phyloP scores from a whole-genome alignment of 1,139 yeast species.

The Spathaspora sp. region DNA sequence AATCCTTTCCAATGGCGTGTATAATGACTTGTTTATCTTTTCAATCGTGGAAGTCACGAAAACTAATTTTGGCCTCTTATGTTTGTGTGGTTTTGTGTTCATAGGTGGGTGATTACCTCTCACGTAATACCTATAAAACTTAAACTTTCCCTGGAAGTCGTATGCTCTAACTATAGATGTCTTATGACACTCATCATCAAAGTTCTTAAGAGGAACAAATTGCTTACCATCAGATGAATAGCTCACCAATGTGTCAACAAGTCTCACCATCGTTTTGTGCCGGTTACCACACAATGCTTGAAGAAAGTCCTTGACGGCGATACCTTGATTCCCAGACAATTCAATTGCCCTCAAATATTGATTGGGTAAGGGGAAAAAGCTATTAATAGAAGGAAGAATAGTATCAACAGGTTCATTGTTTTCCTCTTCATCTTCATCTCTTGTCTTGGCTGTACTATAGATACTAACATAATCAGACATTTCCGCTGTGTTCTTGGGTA shows the following conservation, averaged over 20 bases:
- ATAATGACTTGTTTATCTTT: constrained; percentile 22
- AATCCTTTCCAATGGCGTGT: constrained; percentile 24
- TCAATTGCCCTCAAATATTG: constrained; percentile 57
- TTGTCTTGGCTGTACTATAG: constrained; percentile 9
- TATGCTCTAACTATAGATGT: constrained; percentile 56
- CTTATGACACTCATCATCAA: constrained; percentile 23
- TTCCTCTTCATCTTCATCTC: constrained; percentile 12
- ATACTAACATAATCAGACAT: constrained; percentile 25
- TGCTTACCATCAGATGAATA: constrained; percentile 26
- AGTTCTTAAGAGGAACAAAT: constrained; percentile 22
- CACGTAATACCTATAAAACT: constrained; percentile 66
- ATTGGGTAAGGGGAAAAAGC: constrained; percentile 34
- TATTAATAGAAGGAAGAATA: constrained; percentile 3
- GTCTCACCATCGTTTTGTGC: constrained; percentile 47
- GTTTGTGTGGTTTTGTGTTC: constrained; percentile 10
- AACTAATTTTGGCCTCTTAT: constrained; percentile 10
- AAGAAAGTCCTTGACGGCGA: constrained; percentile 56
- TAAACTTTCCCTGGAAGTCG: constrained; percentile 72
- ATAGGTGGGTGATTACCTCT: constrained; percentile 6
- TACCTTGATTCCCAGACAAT: constrained; percentile 44
- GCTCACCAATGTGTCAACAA: constrained; percentile 48
- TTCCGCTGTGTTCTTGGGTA: constrained; percentile 32
- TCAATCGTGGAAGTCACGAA: constrained; percentile 4
- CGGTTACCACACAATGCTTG: constrained; percentile 56
- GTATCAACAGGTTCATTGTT: constrained; percentile 13